Evolutionary conservation across 208 protist genomes (phyloP).

Genomic region (Histomonas meleagridis): DNA sequence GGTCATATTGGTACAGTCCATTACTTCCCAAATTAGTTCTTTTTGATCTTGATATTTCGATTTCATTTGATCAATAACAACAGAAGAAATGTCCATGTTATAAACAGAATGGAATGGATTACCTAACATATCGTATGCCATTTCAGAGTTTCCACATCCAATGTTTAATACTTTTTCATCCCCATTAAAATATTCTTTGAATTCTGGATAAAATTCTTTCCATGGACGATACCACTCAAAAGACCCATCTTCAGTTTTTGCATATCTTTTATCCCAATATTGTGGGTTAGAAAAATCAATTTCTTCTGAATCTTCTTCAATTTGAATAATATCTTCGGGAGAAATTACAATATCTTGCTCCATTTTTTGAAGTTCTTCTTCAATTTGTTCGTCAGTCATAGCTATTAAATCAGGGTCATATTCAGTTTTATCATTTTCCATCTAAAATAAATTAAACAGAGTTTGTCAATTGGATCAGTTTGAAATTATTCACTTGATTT

Average conservation of each 20-base stretch:
- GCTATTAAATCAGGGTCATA: too few relatives aligned
- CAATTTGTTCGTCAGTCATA: too few relatives aligned
- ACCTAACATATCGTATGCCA: background rate
- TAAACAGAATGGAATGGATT: background rate
- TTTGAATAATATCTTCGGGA: too few relatives aligned
- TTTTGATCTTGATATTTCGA: background rate
- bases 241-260: background rate
- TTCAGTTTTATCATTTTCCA: too few relatives aligned
- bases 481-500: too few relatives aligned
- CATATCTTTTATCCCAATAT: slow-evolving; percentile 29
- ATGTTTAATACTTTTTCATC: background rate
- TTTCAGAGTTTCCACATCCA: background rate
- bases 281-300: too few relatives aligned
- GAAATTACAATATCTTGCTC: too few relatives aligned
- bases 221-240: background rate
- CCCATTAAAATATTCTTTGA: background rate
- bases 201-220: background rate
- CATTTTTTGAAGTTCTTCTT: too few relatives aligned
- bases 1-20: background rate
- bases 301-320: too few relatives aligned
- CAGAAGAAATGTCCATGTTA: background rate
- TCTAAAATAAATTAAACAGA: too few relatives aligned
- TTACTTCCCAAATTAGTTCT: background rate
- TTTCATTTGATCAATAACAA: slow-evolving; percentile 25
- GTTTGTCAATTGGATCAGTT: too few relatives aligned